Evolutionary conservation across 768 basidiomycete genomes (phyloP).

Genomic region (Lyophyllum shimeji): DNA sequence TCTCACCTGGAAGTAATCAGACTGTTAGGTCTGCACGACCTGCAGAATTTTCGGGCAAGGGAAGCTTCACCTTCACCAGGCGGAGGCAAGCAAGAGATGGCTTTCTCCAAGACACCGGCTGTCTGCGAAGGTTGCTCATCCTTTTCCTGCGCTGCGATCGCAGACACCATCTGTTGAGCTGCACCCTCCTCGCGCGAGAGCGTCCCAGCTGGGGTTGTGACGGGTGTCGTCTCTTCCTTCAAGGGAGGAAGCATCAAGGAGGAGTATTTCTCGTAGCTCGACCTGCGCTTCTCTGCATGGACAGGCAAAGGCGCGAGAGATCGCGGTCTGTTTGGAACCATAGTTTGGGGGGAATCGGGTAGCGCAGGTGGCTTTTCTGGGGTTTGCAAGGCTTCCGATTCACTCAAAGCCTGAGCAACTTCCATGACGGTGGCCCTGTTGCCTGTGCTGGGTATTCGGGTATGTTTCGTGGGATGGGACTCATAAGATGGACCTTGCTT

Average conservation of each 20-base stretch:
- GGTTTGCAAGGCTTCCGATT: constrained; percentile 15
- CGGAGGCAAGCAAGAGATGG: not conserved
- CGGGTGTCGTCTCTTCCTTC: constrained; percentile 66
- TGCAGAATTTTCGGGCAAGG: not conserved
- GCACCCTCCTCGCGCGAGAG: constrained; percentile 35
- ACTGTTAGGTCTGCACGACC: not conserved
- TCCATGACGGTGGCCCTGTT: constrained; percentile 78
- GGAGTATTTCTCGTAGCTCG: constrained; percentile 69
- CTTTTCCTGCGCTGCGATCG: not conserved
- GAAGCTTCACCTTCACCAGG: not conserved
- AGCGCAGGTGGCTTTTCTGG: not conserved
- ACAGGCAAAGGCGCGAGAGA: constrained; percentile 20
- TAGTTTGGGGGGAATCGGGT: constrained; percentile 1
- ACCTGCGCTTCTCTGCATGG: constrained; percentile 57
- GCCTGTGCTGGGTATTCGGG: constrained; percentile 67
- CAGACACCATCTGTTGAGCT: not conserved
- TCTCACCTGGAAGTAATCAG: constrained; percentile 30
- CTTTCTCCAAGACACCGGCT: constrained; percentile 3
- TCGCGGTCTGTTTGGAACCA: constrained; percentile 20
- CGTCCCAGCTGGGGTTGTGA: constrained; percentile 52
- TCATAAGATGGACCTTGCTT: constrained; percentile 22
- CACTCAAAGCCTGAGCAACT: constrained; percentile 61
- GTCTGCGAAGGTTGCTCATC: not conserved
- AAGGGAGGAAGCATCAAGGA: constrained; percentile 62
- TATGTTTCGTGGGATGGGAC: constrained; percentile 40